These are phyloP conservation scores for Cytospora chrysosperma DNA, from an alignment of 2,329 filamentous ascomycete genomes.

Conservation along the genomic window DNA sequence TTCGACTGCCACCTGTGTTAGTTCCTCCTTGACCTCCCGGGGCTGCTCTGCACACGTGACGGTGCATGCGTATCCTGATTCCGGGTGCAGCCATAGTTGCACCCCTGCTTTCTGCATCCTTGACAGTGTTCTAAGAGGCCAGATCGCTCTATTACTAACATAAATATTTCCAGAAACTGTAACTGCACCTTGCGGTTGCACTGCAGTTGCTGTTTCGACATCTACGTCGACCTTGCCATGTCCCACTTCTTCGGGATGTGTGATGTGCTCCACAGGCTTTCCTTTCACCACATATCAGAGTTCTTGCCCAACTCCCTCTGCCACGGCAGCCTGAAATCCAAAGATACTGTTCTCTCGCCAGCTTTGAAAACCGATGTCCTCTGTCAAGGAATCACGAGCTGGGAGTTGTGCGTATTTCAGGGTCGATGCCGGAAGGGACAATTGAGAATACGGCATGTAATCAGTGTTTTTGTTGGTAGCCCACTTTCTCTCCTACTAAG, in stretches of 20 bases:
- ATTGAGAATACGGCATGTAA: too few relatives aligned
- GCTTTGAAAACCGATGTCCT: background rate
- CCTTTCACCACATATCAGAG: background rate
- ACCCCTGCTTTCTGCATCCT: background rate
- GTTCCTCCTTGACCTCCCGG: too few relatives aligned
- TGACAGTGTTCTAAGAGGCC: background rate
- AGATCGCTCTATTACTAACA: too few relatives aligned
- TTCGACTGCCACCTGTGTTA: background rate
- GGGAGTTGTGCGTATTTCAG: too few relatives aligned
- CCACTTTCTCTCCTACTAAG: too few relatives aligned
- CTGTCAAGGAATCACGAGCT: too few relatives aligned
- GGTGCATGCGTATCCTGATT: background rate
- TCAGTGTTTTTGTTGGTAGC: too few relatives aligned
- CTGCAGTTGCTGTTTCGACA: background rate
- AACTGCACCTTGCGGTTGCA: background rate
- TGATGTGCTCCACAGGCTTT: background rate
- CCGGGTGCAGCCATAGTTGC: background rate
- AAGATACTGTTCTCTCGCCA: background rate
- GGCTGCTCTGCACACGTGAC: background rate
- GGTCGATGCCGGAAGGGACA: background rate
- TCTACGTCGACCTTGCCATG: background rate
- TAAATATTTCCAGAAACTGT: background rate
- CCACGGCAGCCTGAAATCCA: background rate
- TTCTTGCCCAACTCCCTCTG: background rate
- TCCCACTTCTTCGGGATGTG: background rate